Evolutionary conservation across 139 green algal species (phyloP).

Genomic region (Chlorella sp.): DNA sequence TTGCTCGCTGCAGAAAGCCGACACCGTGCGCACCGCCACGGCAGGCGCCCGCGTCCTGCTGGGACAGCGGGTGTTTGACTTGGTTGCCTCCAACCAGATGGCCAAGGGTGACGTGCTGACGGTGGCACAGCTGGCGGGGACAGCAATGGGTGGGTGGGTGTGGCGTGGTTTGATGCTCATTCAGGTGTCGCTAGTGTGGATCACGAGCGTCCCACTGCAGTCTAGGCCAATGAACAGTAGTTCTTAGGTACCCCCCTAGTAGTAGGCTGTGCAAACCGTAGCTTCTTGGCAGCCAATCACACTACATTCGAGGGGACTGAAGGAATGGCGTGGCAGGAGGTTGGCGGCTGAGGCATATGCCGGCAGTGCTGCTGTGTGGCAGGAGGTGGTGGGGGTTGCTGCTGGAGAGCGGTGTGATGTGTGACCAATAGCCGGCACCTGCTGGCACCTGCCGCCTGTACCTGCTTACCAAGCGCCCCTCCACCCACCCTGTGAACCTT

Average conservation of each 20-base stretch:
- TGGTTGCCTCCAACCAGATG: constrained; percentile 75
- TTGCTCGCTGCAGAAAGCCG: constrained; percentile 53
- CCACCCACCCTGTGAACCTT: background rate
- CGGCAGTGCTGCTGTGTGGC: background rate
- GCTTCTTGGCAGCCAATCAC: too few relatives aligned
- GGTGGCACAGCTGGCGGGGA: constrained; percentile 86
- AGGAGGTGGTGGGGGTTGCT: background rate
- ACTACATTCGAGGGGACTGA: background rate
- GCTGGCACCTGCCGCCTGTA: background rate
- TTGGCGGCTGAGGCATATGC: background rate
- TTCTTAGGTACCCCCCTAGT: too few relatives aligned
- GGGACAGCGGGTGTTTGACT: constrained; percentile 63
- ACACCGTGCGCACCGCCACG: constrained; percentile 61
- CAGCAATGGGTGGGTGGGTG: background rate
- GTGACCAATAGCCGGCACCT: background rate
- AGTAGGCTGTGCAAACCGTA: too few relatives aligned
- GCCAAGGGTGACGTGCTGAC: constrained; percentile 92
- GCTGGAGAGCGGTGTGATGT: background rate
- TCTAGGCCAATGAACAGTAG: too few relatives aligned
- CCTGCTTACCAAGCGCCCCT: background rate
- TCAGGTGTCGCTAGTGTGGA: too few relatives aligned
- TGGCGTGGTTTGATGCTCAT: background rate
- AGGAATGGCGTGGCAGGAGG: background rate
- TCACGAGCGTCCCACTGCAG: too few relatives aligned
- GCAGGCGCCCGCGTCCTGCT: constrained; percentile 79